Percentiles rank a stretch among this genome's conserved stretches.
Evolutionary conservation across 257 asterid genomes (phyloP).

Genomic region (Cordia subcordata): DNA sequence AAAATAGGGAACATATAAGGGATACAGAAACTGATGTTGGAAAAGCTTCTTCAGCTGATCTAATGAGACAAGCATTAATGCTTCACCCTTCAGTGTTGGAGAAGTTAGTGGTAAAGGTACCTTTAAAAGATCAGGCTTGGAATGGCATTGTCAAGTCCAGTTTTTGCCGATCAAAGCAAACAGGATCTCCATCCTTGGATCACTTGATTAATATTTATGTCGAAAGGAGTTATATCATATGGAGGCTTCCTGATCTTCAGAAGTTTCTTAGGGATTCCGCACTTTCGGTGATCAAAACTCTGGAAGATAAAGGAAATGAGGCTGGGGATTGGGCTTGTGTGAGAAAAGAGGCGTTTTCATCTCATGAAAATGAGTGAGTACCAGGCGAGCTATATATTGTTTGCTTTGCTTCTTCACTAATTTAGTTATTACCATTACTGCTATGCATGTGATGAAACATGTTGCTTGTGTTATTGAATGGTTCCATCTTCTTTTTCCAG

Average conservation of each 20-base stretch:
- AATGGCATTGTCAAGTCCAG: conserved; percentile 39
- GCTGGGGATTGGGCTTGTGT: conserved; percentile 79
- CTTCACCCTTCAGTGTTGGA: conserved; percentile 75
- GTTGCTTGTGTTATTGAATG: neutral
- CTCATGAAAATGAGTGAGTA: conserved; percentile 80
- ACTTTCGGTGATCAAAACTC: conserved; percentile 40
- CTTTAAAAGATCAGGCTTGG: conserved; percentile 76
- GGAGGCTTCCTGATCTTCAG: conserved; percentile 96
- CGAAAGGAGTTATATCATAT: conserved; percentile 74
- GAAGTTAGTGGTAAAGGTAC: conserved; percentile 77
- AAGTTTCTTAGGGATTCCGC: conserved; percentile 68
- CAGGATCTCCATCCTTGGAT: conserved; percentile 70
- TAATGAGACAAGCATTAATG: conserved; percentile 95
- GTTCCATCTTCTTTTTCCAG: conserved; percentile 27
- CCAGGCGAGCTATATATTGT: neutral
- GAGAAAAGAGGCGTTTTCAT: conserved; percentile 74
- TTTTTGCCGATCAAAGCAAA: conserved; percentile 51
- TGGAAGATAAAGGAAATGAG: conserved; percentile 44
- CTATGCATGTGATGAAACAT: neutral
- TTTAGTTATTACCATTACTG: neutral
- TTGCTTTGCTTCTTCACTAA: neutral
- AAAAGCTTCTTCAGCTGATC: conserved; percentile 59
- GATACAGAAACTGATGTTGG: conserved; percentile 21
- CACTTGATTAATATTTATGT: conserved; percentile 74
- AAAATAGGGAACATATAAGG: conserved; percentile 27